phyloP scores from a whole-genome alignment of 257 asterid genomes.

The Petrea volubilis region DNA sequence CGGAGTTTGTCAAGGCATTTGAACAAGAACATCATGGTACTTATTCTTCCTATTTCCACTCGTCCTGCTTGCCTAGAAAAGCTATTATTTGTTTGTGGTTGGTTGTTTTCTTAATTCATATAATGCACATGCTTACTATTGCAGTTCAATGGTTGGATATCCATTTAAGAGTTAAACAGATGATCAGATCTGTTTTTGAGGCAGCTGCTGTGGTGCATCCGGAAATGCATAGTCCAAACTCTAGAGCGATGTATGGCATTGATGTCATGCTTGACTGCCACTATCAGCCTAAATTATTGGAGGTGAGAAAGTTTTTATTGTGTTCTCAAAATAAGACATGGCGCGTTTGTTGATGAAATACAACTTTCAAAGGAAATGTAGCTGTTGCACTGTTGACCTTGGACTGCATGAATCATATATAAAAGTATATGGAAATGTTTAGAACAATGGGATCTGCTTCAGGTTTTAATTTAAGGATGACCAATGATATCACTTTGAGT shows the following conservation, averaged over 20 bases:
- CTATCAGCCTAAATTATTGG: slow-evolving; percentile 82
- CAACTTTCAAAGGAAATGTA: not conserved
- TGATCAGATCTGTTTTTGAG: slow-evolving; percentile 85
- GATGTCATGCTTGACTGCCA: slow-evolving; percentile 86
- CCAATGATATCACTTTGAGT: not conserved
- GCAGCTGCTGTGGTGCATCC: slow-evolving; percentile 88
- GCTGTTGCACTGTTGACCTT: not conserved
- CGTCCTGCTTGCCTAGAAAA: slow-evolving; percentile 14
- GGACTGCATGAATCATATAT: not conserved
- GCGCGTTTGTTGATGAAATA: not conserved
- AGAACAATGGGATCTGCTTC: not conserved
- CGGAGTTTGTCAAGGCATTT: slow-evolving; percentile 80
- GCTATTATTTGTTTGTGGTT: not conserved
- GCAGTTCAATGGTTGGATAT: slow-evolving; percentile 94
- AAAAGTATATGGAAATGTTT: not conserved
- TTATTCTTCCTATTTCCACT: slow-evolving; percentile 14
- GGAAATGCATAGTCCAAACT: slow-evolving; percentile 80
- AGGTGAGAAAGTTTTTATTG: slow-evolving; percentile 46
- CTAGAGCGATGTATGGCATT: slow-evolving; percentile 95
- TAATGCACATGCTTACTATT: slow-evolving; percentile 19
- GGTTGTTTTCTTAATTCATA: not conserved
- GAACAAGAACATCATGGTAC: slow-evolving; percentile 88
- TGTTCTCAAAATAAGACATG: slow-evolving; percentile 8
- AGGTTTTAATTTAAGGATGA: not conserved
- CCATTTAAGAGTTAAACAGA: slow-evolving; percentile 64